These are phyloP conservation scores for Trichoderma citrinoviride DNA, from an alignment of 2,329 filamentous ascomycete species.

Conservation along the genomic window DNA sequence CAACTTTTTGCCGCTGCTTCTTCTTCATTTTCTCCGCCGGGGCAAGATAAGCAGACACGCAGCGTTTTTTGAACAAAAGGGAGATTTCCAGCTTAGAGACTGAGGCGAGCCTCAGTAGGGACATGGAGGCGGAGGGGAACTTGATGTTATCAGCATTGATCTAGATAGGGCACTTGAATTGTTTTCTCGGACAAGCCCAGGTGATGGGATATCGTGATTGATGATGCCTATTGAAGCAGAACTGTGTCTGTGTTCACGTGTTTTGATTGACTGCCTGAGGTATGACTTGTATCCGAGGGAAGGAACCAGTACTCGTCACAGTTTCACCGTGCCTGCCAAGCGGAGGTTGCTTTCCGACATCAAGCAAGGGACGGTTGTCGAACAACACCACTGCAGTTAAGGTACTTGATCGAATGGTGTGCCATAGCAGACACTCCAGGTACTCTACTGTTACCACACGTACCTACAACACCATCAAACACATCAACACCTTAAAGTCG, in stretches of 20 bases:
- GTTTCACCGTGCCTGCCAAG: too few relatives aligned
- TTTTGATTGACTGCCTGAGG: neutral
- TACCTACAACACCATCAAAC: too few relatives aligned
- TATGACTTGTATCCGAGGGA: too few relatives aligned
- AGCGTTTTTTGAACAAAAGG: neutral
- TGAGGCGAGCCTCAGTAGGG: slow-evolving; percentile 5
- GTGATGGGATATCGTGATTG: neutral
- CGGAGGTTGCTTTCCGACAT: too few relatives aligned
- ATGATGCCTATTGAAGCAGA: neutral
- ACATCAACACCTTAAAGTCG: too few relatives aligned
- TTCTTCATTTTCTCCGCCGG: neutral
- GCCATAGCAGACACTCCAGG: too few relatives aligned
- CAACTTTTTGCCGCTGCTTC: neutral
- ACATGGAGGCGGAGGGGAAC: neutral
- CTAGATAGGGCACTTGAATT: neutral
- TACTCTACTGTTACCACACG: too few relatives aligned
- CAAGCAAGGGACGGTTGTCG: too few relatives aligned
- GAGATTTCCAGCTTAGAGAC: neutral
- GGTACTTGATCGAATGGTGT: too few relatives aligned
- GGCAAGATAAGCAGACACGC: slow-evolving; percentile 7
- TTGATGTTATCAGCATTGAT: slow-evolving; percentile 16
- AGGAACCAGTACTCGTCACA: too few relatives aligned
- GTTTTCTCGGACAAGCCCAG: neutral
- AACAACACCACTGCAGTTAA: too few relatives aligned
- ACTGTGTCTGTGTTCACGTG: neutral